Base-by-base conservation (phyloP, 768 basidiomycete genomes). In the Leccinellum albellum region DNA sequence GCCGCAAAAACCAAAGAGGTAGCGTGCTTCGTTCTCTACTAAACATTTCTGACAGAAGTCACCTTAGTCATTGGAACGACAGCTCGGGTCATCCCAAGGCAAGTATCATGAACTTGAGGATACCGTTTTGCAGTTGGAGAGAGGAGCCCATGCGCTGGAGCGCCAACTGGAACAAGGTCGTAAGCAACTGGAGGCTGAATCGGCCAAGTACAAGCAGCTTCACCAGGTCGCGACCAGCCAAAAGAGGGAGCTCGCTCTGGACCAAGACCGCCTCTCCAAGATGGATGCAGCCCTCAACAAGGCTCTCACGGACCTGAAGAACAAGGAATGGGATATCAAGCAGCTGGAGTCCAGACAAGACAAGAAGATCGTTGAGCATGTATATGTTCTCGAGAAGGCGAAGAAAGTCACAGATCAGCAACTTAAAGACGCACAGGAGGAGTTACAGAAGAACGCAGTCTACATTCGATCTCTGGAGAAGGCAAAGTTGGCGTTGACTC, bases 341-440 rank as follows among this genome's bases (percentile, higher is more conserved):
- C 89, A 95, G 61, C 75, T 98, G 9, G 86, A 89, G 52, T 88
- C 90, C 3, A 85, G 82, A 67, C 89, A 97, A 67, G 93, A 98
- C 77, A 98, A 95, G 76, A 97, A 91, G n/a, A 95, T 97, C 57
- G 94, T 98, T 45, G 95, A 98, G 72, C 96, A 98, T 66, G 92
- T 97, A 24, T 88, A 98, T 69, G 96, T 98, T 28, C 80, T 96
- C 12, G 94, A 98, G 70, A 91, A 95, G 69, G 96, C 96, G 15
- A 98, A 98, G 72, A 86, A 86, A 33, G 86, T 96, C 55, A 95
- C 96, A 1, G 96, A 98, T 69, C 84, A 89, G 37, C 92, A 97
- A 67, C 83, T 98, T 15, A 83, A 79, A 20, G 90, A 91, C 2
- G 89, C 94, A 0, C 87, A 90, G 55, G 72, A 78, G 20, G 93